These are phyloP conservation scores for Teunomyces cretensis DNA, from an alignment of 805 yeast genomes.

Conservation along the genomic window DNA sequence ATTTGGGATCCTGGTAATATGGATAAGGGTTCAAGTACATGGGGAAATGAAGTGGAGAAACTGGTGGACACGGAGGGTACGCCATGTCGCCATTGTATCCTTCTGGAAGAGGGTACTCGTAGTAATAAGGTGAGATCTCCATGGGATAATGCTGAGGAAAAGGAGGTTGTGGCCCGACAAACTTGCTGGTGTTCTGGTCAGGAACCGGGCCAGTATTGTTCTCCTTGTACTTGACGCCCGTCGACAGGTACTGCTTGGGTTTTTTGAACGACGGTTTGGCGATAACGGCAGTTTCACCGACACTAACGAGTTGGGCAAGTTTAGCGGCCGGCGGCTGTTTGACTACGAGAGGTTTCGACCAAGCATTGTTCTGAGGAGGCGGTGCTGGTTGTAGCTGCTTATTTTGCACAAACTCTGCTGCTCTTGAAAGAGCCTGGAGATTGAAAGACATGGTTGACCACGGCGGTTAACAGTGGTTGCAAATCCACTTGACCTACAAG, in stretches of 20 bases:
- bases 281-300: background rate
- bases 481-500: background rate
- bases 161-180: background rate
- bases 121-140: background rate
- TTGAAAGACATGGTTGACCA: background rate
- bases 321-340: background rate
- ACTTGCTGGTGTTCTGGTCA: background rate
- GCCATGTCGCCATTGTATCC: background rate
- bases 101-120: background rate
- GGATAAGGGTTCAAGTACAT: conserved; percentile 1
- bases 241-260: background rate
- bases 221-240: background rate
- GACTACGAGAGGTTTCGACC: background rate
- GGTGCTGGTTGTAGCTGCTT: conserved; percentile 8
- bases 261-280: background rate
- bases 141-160: background rate
- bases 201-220: background rate
- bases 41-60: background rate
- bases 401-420: background rate
- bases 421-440: background rate
- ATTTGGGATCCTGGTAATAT: background rate
- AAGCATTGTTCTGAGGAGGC: conserved; percentile 9
- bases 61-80: background rate
- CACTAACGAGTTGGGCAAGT: background rate
- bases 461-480: conserved; percentile 1